phyloP scores from a whole-genome alignment of 2,329 filamentous ascomycete genomes.

The Cladosporium phlei region DNA sequence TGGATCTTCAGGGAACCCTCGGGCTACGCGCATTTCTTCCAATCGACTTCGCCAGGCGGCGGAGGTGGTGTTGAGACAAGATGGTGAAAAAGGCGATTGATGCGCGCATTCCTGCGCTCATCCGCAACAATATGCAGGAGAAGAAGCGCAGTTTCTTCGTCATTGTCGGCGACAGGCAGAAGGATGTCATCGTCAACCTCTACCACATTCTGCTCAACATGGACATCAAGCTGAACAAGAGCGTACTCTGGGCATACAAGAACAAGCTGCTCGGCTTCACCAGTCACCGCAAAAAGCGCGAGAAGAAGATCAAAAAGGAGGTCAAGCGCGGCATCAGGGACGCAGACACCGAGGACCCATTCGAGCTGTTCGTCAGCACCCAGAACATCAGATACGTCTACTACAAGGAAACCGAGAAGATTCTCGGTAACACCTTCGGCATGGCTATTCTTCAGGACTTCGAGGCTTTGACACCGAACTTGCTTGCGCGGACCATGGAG shows the following conservation, averaged over 20 bases:
- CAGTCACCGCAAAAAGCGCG: conserved; percentile 94
- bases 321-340: conserved; percentile 93
- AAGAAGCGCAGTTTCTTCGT: conserved; percentile 99
- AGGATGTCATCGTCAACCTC: conserved; percentile 92
- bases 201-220: conserved; percentile 89
- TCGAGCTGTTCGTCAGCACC: conserved; percentile 93
- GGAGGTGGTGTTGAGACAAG: conserved; percentile 15
- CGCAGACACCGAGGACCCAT: conserved; percentile 86
- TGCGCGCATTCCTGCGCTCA: conserved; percentile 83
- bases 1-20: too few relatives aligned
- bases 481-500: conserved; percentile 89
- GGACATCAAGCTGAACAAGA: conserved; percentile 92
- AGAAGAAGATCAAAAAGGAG: conserved; percentile 97
- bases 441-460: conserved; percentile 99
- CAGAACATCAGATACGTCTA: conserved; percentile 98
- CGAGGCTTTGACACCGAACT: conserved; percentile 94
- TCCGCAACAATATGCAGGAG: conserved; percentile 85
- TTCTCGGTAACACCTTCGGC: conserved; percentile 93
- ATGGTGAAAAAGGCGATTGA: conserved; percentile 64
- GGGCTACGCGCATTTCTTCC: background rate
- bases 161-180: conserved; percentile 86
- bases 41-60: conserved; percentile 10
- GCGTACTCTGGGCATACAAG: conserved; percentile 97
- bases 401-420: conserved; percentile 99
- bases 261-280: conserved; percentile 94